Percentiles rank a stretch among this genome's conserved stretches.
These are phyloP conservation scores for Chlamydomonas applanata DNA, from an alignment of 139 green algal species.

Conservation along the genomic window DNA sequence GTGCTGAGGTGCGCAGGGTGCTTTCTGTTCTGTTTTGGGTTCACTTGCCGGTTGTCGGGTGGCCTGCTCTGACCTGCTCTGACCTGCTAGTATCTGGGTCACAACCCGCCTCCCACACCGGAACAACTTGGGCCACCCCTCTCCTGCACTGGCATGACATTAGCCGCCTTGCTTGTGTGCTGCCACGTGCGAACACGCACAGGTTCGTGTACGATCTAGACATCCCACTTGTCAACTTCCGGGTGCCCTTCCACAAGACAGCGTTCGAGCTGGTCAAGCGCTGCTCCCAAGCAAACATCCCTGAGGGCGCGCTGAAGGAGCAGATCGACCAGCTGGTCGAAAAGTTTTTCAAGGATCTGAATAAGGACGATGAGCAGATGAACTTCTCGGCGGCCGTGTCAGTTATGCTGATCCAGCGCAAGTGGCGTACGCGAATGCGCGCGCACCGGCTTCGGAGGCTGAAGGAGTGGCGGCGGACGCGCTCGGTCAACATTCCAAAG, in stretches of 20 bases:
- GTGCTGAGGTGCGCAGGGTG: conserved; percentile 41
- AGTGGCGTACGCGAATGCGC: conserved; percentile 48
- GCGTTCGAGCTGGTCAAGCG: conserved; percentile 68
- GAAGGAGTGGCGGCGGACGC: conserved; percentile 9
- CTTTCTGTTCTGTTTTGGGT: not conserved
- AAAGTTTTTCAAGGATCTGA: conserved; percentile 49
- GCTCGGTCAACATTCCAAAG: not conserved
- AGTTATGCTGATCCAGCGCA: conserved; percentile 65
- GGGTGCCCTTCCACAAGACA: conserved; percentile 64
- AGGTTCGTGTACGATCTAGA: conserved; percentile 71
- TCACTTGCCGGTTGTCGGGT: not conserved
- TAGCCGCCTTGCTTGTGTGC: too few species aligned
- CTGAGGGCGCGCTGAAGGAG: conserved; percentile 46
- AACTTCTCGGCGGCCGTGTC: conserved; percentile 60
- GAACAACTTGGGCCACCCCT: too few species aligned
- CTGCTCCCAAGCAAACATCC: conserved; percentile 57
- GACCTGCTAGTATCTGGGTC: too few species aligned
- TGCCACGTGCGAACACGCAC: too few species aligned
- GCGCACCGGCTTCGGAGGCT: conserved; percentile 24
- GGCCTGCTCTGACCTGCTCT: too few species aligned
- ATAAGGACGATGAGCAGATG: conserved; percentile 45
- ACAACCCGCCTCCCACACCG: too few species aligned
- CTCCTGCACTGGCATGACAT: too few species aligned
- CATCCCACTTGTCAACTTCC: conserved; percentile 61
- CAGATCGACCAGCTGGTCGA: conserved; percentile 60